Evolutionary conservation across 176 grass and related monocot genomes (phyloP).

Genomic region (Pontederia crassipes): DNA sequence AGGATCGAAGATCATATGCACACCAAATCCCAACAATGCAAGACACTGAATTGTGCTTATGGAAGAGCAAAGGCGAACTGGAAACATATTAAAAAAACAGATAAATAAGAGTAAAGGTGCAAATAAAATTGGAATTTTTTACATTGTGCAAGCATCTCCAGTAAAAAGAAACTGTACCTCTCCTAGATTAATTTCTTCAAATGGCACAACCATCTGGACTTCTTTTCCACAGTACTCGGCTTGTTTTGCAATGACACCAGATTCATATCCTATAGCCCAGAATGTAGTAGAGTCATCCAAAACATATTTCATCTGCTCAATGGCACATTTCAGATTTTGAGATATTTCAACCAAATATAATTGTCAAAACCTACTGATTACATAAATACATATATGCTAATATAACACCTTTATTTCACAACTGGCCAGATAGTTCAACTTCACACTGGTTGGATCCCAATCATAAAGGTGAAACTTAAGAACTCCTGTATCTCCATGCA

Average conservation of each 20-base stretch:
- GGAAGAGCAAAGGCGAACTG: too few species aligned
- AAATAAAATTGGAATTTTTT: neutral
- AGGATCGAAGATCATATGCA: too few species aligned
- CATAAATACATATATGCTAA: neutral
- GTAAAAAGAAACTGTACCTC: slow-evolving; percentile 39
- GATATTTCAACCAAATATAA: slow-evolving; percentile 2
- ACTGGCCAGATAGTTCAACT: slow-evolving; percentile 67
- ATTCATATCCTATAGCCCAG: slow-evolving; percentile 74
- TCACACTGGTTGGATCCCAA: slow-evolving; percentile 62
- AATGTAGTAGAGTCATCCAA: slow-evolving; percentile 82
- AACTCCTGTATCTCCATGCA: slow-evolving; percentile 77
- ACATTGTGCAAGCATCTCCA: neutral
- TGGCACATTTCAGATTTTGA: slow-evolving; percentile 19
- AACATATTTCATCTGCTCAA: slow-evolving; percentile 83
- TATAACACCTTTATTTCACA: slow-evolving; percentile 84
- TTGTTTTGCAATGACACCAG: slow-evolving; percentile 73
- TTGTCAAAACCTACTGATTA: neutral
- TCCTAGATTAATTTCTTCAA: slow-evolving; percentile 54
- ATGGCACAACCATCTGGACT: slow-evolving; percentile 86
- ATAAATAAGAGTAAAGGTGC: neutral
- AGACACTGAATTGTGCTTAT: too few species aligned
- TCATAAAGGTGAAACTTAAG: slow-evolving; percentile 91
- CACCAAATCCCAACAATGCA: too few species aligned
- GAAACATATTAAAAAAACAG: too few species aligned
- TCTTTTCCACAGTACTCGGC: slow-evolving; percentile 60